Evolutionary conservation across 768 basidiomycete genomes (phyloP).

Genomic region (Boletus coccyginus): DNA sequence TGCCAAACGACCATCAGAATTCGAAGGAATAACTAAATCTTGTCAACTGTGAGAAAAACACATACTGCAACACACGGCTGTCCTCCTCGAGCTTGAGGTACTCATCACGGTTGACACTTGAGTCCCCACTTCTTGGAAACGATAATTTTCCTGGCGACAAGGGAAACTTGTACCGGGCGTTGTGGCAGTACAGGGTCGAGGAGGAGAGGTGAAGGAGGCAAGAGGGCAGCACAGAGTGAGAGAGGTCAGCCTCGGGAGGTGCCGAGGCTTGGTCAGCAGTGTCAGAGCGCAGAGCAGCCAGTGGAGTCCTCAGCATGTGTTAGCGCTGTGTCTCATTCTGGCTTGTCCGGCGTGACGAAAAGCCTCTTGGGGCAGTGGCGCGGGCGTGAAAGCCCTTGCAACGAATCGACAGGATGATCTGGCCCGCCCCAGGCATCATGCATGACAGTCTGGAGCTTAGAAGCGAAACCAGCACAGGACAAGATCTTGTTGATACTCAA

Average conservation of each 20-base stretch:
- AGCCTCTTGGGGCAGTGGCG: slow-evolving; percentile 84
- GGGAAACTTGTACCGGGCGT: slow-evolving; percentile 97
- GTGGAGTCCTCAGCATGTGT: too few relatives aligned
- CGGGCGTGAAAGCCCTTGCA: slow-evolving; percentile 85
- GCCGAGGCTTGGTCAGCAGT: too few relatives aligned
- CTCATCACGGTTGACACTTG: slow-evolving; percentile 83
- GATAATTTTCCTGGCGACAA: slow-evolving; percentile 95
- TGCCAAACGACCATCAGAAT: slow-evolving; percentile 1
- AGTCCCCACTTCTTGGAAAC: slow-evolving; percentile 99
- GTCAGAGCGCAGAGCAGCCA: too few relatives aligned
- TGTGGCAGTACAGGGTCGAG: too few relatives aligned
- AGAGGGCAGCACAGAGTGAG: too few relatives aligned
- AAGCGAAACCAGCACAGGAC: slow-evolving; percentile 70
- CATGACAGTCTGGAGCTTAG: slow-evolving; percentile 93
- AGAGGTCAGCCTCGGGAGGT: too few relatives aligned
- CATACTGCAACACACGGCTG: slow-evolving; percentile 84
- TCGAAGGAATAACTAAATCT: background rate
- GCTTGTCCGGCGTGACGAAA: slow-evolving; percentile 34
- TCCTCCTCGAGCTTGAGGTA: slow-evolving; percentile 87
- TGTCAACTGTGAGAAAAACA: slow-evolving; percentile 23
- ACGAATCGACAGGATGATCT: slow-evolving; percentile 88
- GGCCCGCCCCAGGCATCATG: slow-evolving; percentile 99
- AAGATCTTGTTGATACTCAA: slow-evolving; percentile 99
- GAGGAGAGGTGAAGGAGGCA: too few relatives aligned
- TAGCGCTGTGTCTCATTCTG: too few relatives aligned